phyloP scores from a whole-genome alignment of 2,329 filamentous ascomycete genomes.

The Berkeleyomyces rouxiae region DNA sequence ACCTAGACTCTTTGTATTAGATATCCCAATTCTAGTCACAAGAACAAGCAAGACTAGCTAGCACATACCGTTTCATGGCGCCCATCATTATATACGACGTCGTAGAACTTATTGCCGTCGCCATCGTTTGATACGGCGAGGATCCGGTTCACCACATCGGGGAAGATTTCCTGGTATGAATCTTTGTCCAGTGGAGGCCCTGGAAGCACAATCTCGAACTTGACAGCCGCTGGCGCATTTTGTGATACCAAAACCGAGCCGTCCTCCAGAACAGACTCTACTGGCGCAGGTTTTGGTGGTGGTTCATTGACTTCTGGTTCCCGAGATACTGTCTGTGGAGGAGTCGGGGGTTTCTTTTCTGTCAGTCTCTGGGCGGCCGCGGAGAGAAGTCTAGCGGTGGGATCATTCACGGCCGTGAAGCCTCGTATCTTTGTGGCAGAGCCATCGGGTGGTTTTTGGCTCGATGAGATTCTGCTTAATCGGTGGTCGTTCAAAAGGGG shows the following conservation, averaged over 20 bases:
- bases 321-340: neutral
- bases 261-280: neutral
- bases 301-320: neutral
- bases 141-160: constrained; percentile 25
- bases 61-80: constrained; percentile 28
- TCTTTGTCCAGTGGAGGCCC: constrained; percentile 3
- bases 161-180: constrained; percentile 21
- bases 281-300: neutral
- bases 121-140: constrained; percentile 19
- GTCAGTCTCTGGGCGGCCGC: neutral
- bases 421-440: neutral
- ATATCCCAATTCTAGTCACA: neutral
- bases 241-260: neutral
- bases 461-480: neutral
- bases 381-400: neutral
- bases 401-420: neutral
- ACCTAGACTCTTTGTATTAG: constrained; percentile 17
- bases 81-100: constrained; percentile 30
- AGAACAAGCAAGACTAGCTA: neutral
- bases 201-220: constrained; percentile 13
- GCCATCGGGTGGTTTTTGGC: neutral
- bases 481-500: neutral
- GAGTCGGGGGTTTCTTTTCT: neutral
- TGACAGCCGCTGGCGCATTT: neutral
- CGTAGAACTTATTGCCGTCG: constrained; percentile 19